A percentile compares a stretch with the other conserved stretches of the same genome.
Conservation (phyloP, 2,329 filamentous ascomycete species). For the Stachybotrys echinatus region DNA sequence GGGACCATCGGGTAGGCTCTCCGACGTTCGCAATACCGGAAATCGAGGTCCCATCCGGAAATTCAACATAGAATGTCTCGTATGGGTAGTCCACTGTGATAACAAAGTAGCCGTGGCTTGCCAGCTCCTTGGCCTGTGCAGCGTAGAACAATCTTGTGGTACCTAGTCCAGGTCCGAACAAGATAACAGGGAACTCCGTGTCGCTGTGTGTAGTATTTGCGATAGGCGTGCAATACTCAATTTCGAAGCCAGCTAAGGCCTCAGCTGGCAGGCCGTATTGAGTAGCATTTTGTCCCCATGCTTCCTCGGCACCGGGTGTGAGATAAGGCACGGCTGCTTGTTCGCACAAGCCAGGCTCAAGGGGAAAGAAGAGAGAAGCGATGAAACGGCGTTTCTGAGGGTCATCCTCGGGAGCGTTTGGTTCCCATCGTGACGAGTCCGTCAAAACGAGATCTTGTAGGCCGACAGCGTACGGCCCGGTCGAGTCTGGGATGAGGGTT, state of each 20-base stretch:
- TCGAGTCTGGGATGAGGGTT: not conserved
- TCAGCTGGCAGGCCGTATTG: conserved; percentile 6
- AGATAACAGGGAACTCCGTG: conserved; percentile 19
- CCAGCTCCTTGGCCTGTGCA: conserved; percentile 33
- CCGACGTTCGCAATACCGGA: conserved; percentile 1
- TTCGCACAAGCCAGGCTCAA: not conserved
- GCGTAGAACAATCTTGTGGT: conserved; percentile 31
- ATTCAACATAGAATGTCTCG: conserved; percentile 35
- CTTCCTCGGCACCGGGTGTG: conserved; percentile 10
- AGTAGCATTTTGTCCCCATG: conserved; percentile 2
- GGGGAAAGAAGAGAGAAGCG: conserved; percentile 5
- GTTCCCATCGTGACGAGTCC: conserved; percentile 12
- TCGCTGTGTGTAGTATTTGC: conserved; percentile 6
- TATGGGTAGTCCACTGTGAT: conserved; percentile 41
- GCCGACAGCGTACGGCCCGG: not conserved
- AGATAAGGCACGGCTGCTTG: conserved; percentile 2
- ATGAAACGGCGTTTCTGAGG: conserved; percentile 10
- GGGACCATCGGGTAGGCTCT: too few species aligned
- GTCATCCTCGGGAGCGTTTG: conserved; percentile 8
- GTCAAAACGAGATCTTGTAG: conserved; percentile 3
- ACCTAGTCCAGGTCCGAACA: conserved; percentile 37
- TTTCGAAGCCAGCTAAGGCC: conserved; percentile 6
- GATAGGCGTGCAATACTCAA: conserved; percentile 11
- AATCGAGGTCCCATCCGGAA: conserved; percentile 28
- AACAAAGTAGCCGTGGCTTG: conserved; percentile 36